Evolutionary conservation across 116 monocot species (phyloP).

Genomic region (Phalaenopsis hybrid): DNA sequence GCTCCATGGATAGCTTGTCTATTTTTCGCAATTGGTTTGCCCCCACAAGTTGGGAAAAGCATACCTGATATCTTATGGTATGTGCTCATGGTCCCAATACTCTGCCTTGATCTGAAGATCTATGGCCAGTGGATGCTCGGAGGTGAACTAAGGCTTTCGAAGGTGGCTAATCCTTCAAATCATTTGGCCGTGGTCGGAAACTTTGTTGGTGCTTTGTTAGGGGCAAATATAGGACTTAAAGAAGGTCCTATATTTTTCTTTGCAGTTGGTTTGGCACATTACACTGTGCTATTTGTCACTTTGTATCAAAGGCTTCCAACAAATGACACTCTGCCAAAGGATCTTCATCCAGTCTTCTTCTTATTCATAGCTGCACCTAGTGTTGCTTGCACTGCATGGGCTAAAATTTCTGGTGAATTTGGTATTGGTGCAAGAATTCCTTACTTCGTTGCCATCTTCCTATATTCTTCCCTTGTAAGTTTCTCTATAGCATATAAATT

Average conservation of each 20-base stretch:
- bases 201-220: slow-evolving; percentile 8
- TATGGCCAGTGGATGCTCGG: slow-evolving; percentile 13
- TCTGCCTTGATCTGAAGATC: slow-evolving; percentile 13
- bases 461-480: slow-evolving; percentile 32
- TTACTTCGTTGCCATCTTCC: slow-evolving; percentile 34
- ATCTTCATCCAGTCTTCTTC: slow-evolving; percentile 13
- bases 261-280: slow-evolving; percentile 7
- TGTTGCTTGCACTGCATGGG: slow-evolving; percentile 7
- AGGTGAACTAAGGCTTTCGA: slow-evolving; percentile 4
- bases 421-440: slow-evolving; percentile 9
- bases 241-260: slow-evolving; percentile 10
- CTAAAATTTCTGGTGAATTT: background rate
- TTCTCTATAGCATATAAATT: background rate
- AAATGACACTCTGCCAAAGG: slow-evolving; percentile 7
- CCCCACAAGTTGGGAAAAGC: background rate
- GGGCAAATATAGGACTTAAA: background rate
- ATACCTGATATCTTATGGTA: background rate
- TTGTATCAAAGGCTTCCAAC: slow-evolving; percentile 8
- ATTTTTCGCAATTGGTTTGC: slow-evolving; percentile 4
- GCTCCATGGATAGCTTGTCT: slow-evolving; percentile 13
- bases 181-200: slow-evolving; percentile 13
- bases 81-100: slow-evolving; percentile 4
- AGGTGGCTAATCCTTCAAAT: slow-evolving; percentile 14
- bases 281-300: slow-evolving; percentile 10
- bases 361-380: slow-evolving; percentile 6